Evolutionary conservation across 2,329 filamentous ascomycete genomes (phyloP).

Genomic region (Monosporascus sp.): DNA sequence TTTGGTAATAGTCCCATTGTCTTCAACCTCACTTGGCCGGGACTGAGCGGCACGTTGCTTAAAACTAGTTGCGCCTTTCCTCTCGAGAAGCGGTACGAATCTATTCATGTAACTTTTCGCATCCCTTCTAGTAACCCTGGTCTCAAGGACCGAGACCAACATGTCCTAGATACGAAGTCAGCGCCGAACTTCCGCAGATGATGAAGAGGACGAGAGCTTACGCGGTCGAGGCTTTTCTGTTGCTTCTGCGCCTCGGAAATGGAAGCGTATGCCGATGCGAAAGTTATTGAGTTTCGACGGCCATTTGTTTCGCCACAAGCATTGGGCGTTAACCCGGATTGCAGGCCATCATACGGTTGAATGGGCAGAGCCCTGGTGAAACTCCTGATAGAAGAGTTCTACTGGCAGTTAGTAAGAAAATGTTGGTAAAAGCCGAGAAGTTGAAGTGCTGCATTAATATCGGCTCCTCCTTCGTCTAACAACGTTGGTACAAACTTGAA

Average conservation of each 20-base stretch:
- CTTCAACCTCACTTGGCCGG: constrained; percentile 13
- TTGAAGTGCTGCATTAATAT: too few relatives aligned
- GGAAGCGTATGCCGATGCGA: constrained; percentile 31
- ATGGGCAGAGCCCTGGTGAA: constrained; percentile 13
- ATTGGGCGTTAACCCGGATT: constrained; percentile 15
- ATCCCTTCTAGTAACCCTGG: constrained; percentile 87
- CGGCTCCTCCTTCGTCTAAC: not conserved
- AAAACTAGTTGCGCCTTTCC: constrained; percentile 26
- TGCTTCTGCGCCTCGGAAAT: constrained; percentile 41
- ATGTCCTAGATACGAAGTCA: constrained; percentile 58
- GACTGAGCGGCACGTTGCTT: constrained; percentile 24
- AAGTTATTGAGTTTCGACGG: constrained; percentile 21
- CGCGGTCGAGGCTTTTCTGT: constrained; percentile 43
- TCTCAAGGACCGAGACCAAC: constrained; percentile 78
- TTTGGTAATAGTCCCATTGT: constrained; percentile 1
- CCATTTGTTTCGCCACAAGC: constrained; percentile 18
- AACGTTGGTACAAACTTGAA: not conserved
- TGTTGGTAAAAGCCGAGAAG: not conserved
- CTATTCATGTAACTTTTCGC: constrained; percentile 87
- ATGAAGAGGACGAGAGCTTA: constrained; percentile 18
- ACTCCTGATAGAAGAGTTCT: constrained; percentile 21
- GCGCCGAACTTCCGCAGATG: constrained; percentile 1
- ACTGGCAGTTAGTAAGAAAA: constrained; percentile 7
- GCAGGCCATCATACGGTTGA: constrained; percentile 16
- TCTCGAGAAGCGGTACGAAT: constrained; percentile 49